A percentile compares a stretch with the other conserved stretches of the same genome.
phyloP scores from a whole-genome alignment of 495 filamentous ascomycete species.

The Penicillium lagena region DNA sequence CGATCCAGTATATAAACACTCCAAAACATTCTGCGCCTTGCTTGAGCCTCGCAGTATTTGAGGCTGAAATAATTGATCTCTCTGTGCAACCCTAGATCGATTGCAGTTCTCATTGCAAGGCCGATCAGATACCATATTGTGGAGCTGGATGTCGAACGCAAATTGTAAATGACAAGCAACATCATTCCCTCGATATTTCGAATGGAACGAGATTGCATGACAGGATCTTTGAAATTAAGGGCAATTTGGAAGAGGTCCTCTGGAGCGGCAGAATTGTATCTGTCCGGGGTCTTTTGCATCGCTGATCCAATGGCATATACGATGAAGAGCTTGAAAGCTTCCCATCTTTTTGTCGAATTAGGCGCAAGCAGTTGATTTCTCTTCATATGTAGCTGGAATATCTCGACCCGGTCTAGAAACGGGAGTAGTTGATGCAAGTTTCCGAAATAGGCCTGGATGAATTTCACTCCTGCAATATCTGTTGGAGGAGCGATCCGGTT shows the following conservation, averaged over 20 bases:
- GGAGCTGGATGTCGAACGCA: conserved; percentile 27
- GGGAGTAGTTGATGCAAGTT: conserved; percentile 29
- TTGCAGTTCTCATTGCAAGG: conserved; percentile 33
- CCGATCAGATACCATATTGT: conserved; percentile 38
- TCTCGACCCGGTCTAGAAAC: conserved; percentile 28
- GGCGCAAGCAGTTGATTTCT: conserved; percentile 13
- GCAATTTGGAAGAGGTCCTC: conserved; percentile 17
- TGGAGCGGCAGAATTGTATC: conserved; percentile 12
- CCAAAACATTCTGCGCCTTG: conserved; percentile 32
- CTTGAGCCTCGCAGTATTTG: conserved; percentile 21
- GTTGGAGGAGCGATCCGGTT: conserved; percentile 19
- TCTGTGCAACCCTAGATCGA: conserved; percentile 33
- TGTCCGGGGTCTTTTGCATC: conserved; percentile 27
- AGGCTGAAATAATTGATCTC: conserved; percentile 14
- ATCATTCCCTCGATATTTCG: conserved; percentile 33
- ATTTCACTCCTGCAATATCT: conserved; percentile 22
- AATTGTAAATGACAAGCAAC: conserved; percentile 30
- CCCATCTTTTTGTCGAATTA: conserved; percentile 17
- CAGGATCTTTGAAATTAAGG: conserved; percentile 23
- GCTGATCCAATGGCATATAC: conserved; percentile 37
- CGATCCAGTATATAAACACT: conserved; percentile 34
- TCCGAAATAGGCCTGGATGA: conserved; percentile 30
- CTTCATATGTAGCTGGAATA: conserved; percentile 24
- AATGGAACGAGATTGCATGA: conserved; percentile 22
- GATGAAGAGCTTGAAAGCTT: conserved; percentile 33